These are phyloP conservation scores for Pisolithus microcarpus DNA, from an alignment of 768 basidiomycete species.

Conservation along the genomic window DNA sequence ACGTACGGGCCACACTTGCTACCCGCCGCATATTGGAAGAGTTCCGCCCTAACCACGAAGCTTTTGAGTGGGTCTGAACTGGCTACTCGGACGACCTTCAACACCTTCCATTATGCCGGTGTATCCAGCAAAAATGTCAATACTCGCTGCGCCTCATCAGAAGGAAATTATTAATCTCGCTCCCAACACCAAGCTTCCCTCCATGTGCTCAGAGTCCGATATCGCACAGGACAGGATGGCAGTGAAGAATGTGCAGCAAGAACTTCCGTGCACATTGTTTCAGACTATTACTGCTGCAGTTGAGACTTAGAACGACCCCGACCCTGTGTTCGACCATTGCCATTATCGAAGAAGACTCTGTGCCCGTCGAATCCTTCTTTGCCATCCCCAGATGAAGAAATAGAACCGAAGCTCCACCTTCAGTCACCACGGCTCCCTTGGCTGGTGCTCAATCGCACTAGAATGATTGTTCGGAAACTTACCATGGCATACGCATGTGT, in stretches of 20 bases:
- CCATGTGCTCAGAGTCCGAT: conserved; percentile 66
- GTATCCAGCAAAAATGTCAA: conserved; percentile 99
- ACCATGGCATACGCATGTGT: conserved; percentile 93
- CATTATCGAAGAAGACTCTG: conserved; percentile 95
- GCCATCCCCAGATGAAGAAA: conserved; percentile 97
- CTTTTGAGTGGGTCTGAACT: conserved; percentile 96
- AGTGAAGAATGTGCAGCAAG: conserved; percentile 87
- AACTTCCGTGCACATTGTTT: conserved; percentile 87
- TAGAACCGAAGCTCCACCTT: conserved; percentile 81
- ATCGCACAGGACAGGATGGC: conserved; percentile 51
- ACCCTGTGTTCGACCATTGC: conserved; percentile 81
- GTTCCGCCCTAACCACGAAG: conserved; percentile 82
- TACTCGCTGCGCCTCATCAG: conserved; percentile 30
- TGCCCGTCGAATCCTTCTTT: conserved; percentile 99
- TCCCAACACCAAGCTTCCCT: conserved; percentile 86
- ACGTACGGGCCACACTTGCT: conserved; percentile 84
- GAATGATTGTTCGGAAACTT: conserved; percentile 96
- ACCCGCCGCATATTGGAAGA: conserved; percentile 81
- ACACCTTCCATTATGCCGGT: conserved; percentile 99
- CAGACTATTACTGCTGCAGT: conserved; percentile 91
- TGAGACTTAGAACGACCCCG: conserved; percentile 97
- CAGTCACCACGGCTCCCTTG: conserved; percentile 97
- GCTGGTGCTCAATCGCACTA: conserved; percentile 90
- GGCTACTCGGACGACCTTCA: conserved; percentile 99
- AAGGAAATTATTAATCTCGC: too few relatives aligned